Evolutionary conservation across 495 filamentous ascomycete species (phyloP).

Genomic region (Chaetomium tenue): DNA sequence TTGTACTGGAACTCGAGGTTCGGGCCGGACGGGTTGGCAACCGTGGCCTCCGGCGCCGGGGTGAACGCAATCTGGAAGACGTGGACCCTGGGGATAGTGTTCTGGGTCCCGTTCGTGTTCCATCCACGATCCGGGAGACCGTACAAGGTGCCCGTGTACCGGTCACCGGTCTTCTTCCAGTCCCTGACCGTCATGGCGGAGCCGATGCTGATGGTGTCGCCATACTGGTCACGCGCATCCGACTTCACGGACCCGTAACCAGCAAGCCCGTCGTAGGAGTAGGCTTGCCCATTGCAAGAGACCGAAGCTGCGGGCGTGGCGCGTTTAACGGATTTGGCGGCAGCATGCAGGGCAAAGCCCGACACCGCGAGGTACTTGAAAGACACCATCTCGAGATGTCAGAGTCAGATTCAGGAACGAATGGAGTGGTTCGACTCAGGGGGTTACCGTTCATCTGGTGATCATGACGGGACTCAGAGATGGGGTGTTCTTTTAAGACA

Average conservation of each 20-base stretch:
- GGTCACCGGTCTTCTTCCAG: constrained; percentile 59
- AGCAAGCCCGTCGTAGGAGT: constrained; percentile 66
- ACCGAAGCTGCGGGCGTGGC: background rate
- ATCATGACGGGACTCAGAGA: too few relatives aligned
- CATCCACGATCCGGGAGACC: constrained; percentile 73
- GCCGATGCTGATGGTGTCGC: constrained; percentile 71
- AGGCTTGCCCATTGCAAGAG: constrained; percentile 60
- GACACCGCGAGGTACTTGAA: constrained; percentile 1
- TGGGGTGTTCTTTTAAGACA: too few relatives aligned
- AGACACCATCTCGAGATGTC: constrained; percentile 3
- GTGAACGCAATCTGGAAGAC: constrained; percentile 63
- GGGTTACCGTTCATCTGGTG: too few relatives aligned
- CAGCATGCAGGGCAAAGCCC: constrained; percentile 6
- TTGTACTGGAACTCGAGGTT: constrained; percentile 67
- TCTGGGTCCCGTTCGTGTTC: constrained; percentile 71
- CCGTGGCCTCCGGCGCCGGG: constrained; percentile 50
- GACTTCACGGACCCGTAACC: constrained; percentile 64
- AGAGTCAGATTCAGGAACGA: too few relatives aligned
- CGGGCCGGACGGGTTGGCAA: constrained; percentile 55
- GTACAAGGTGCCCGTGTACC: constrained; percentile 65
- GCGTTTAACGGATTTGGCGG: background rate
- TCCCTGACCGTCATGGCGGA: constrained; percentile 65
- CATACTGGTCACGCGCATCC: constrained; percentile 65
- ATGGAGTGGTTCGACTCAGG: too few relatives aligned
- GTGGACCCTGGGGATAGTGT: constrained; percentile 72